Base-by-base conservation (phyloP, 257 asterid genomes). In the Capsicum pubescens region DNA sequence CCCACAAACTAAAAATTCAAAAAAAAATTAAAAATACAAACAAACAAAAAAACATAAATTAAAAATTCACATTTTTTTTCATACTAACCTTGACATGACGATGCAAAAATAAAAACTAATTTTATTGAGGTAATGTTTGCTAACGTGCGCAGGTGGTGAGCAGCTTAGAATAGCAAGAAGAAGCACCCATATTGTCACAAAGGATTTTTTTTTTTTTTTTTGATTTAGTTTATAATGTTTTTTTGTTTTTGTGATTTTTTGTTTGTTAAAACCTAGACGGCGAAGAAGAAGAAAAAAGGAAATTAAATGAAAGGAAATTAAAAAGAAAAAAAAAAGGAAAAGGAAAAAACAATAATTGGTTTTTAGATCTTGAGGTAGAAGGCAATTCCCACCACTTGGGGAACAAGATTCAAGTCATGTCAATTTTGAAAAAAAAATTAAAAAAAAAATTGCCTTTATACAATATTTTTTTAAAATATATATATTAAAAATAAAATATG, bases 1-100 rank as follows among this genome's bases (percentile, higher is more conserved):
- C 5, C 50, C 76, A 35, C 39, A 35, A 67, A 35, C 5, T 26
- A 64, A 39, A 76, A 76, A 3, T 14, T 3, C 15, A 26, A 26
- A 39, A 39, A 71, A 44, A 46, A 46, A 76, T 3, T 74, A 48
- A 52, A 76, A 76, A 21, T 26, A 8, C 50, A 74, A 19, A 7
- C 0, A 48, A 48, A 7, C 2, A 39, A 39, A 39, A 39, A 39
- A 39, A 39, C 44, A 39, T 39, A 39, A 39, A 39, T 39, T 39
- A 39, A 26, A 26, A 26, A 26, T 26, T 32, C 36, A 9, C n/a
- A 19, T 72, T 2, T 72, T 3, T 44, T 68, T 2, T 69, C 55
- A 69, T 39, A 39, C 78, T 76, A 2, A 76, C 81, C 81, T 76
- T 54, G 81, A 76, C 81, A 76, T 76, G 46, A 13, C 48, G 81